Conservation (phyloP, 2,329 filamentous ascomycete genomes). For the Geosmithia putterillii region DNA sequence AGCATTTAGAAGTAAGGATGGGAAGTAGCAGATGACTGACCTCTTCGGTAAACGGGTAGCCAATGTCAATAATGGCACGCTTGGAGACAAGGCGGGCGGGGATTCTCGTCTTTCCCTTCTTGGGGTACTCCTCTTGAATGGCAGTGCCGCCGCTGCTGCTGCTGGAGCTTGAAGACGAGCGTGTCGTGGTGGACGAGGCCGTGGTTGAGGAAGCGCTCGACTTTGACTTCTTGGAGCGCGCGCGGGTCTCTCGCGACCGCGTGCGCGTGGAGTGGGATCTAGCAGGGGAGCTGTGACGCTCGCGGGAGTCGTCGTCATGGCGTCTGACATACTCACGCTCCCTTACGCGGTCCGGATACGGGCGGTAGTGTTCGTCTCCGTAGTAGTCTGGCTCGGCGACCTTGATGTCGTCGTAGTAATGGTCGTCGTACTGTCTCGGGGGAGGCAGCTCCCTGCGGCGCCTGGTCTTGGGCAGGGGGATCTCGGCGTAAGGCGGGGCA, state of each 20-base stretch:
- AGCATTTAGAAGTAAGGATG: not conserved
- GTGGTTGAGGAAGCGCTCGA: slow-evolving; percentile 31
- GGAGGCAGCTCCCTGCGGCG: slow-evolving; percentile 48
- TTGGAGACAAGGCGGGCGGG: slow-evolving; percentile 70
- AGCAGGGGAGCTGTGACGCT: slow-evolving; percentile 6
- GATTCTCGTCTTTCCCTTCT: slow-evolving; percentile 83
- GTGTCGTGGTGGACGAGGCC: slow-evolving; percentile 21
- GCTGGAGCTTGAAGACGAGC: slow-evolving; percentile 24
- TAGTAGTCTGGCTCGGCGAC: slow-evolving; percentile 56
- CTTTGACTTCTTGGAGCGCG: not conserved
- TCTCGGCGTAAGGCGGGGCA: slow-evolving; percentile 41
- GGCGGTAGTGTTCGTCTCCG: slow-evolving; percentile 60
- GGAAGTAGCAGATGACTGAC: slow-evolving; percentile 31
- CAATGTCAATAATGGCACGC: slow-evolving; percentile 68
- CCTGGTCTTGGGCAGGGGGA: slow-evolving; percentile 48
- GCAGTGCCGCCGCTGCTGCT: slow-evolving; percentile 37
- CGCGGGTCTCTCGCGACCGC: slow-evolving; percentile 16
- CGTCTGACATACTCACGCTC: slow-evolving; percentile 40
- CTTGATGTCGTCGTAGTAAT: slow-evolving; percentile 52
- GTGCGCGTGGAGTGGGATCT: slow-evolving; percentile 26
- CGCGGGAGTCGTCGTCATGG: not conserved
- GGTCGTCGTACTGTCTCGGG: slow-evolving; percentile 41
- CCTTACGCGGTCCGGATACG: slow-evolving; percentile 44
- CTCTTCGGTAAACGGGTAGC: slow-evolving; percentile 81
- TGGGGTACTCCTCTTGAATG: slow-evolving; percentile 53